Evolutionary conservation across 2,329 filamentous ascomycete species (phyloP).

Genomic region (Ambrosiella beaveri): DNA sequence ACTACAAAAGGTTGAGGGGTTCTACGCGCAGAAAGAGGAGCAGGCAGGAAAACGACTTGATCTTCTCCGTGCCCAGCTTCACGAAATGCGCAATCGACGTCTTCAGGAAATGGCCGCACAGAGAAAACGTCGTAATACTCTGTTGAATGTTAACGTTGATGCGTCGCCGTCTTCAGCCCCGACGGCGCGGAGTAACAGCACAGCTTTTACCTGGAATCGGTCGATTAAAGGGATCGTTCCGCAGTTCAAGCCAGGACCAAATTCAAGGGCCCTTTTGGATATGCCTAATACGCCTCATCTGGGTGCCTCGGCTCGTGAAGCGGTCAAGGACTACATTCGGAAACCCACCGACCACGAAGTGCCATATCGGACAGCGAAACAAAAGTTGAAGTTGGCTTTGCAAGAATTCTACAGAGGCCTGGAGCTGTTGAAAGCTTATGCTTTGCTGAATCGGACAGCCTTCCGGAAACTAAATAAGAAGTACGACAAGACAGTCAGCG

Average conservation of each 20-base stretch:
- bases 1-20: slow-evolving; percentile 77
- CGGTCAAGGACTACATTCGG: slow-evolving; percentile 33
- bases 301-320: slow-evolving; percentile 18
- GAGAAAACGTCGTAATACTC: slow-evolving; percentile 15
- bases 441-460: slow-evolving; percentile 74
- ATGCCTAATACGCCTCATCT: slow-evolving; percentile 36
- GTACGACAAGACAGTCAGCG: slow-evolving; percentile 79
- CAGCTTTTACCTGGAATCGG: slow-evolving; percentile 26
- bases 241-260: slow-evolving; percentile 32
- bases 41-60: slow-evolving; percentile 59
- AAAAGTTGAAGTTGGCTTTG: slow-evolving; percentile 76
- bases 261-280: slow-evolving; percentile 39
- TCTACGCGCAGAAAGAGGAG: slow-evolving; percentile 76
- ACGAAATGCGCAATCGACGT: slow-evolving; percentile 78
- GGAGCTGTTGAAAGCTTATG: slow-evolving; percentile 82
- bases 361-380: slow-evolving; percentile 72
- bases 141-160: slow-evolving; percentile 1
- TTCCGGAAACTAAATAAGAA: slow-evolving; percentile 99
- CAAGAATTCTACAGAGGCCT: slow-evolving; percentile 87
- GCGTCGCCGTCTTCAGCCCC: slow-evolving; percentile 15
- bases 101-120: slow-evolving; percentile 48
- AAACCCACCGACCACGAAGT: slow-evolving; percentile 37
- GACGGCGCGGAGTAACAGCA: slow-evolving; percentile 3
- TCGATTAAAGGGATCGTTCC: slow-evolving; percentile 30
- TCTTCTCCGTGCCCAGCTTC: slow-evolving; percentile 64